These are phyloP conservation scores for Raphanus hybrid DNA, from an alignment of 441 rosid genomes.

Conservation along the genomic window DNA sequence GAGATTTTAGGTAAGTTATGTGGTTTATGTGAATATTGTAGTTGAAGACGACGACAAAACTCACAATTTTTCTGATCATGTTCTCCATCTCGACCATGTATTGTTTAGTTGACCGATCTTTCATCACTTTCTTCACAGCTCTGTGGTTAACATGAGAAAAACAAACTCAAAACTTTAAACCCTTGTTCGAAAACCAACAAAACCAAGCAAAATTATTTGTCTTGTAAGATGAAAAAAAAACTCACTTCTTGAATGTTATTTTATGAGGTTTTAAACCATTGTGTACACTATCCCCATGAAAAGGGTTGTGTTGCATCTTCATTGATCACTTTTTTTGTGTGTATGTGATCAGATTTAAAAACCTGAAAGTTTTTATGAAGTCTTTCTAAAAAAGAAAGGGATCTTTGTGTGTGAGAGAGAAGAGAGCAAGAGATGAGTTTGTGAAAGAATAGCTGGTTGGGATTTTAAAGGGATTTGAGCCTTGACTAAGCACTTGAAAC, in stretches of 20 bases:
- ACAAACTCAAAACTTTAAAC: not conserved
- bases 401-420: constrained; percentile 8
- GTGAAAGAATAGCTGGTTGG: not conserved
- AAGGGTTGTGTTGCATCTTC: constrained; percentile 45
- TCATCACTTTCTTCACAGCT: constrained; percentile 48
- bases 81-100: constrained; percentile 55
- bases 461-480: not conserved
- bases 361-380: not conserved
- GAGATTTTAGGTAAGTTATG: constrained; percentile 1
- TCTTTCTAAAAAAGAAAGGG: constrained; percentile 3
- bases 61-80: constrained; percentile 53
- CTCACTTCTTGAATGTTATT: constrained; percentile 53
- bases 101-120: constrained; percentile 45
- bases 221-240: constrained; percentile 8
- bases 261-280: constrained; percentile 43
- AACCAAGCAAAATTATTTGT: not conserved
- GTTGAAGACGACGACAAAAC: constrained; percentile 12
- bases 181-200: not conserved
- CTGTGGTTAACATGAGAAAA: constrained; percentile 40
- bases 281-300: constrained; percentile 37
- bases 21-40: not conserved
- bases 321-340: constrained; percentile 21
- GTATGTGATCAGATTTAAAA: constrained; percentile 19
- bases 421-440: constrained; percentile 12
- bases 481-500: constrained; percentile 23